Base-by-base conservation (phyloP, 768 basidiomycete genomes). In the Boletus reticuloceps region DNA sequence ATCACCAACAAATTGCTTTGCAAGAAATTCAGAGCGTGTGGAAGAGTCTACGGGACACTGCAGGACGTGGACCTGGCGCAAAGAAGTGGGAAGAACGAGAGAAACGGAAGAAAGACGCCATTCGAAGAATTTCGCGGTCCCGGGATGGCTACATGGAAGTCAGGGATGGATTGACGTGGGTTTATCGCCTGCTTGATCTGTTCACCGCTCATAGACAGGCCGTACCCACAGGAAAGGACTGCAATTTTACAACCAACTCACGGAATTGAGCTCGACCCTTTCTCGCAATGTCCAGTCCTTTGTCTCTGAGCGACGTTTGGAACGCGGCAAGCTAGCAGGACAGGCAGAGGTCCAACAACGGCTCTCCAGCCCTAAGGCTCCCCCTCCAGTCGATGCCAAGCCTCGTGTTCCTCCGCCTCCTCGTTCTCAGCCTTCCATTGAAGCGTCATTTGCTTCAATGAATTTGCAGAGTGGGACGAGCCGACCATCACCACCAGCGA, bases 101-200 rank as follows among this genome's bases (percentile, higher is more conserved):
- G 67, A 85, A 84, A 66, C 78, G 78, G 60, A 88, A 91, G 72
- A 86, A 85, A 61, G 91, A 94, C 25, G 78, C 84, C 6, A 80
- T 88, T 19, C 75, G 82, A 49, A 76, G 87, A 44, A 89, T 97
- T 60, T 82, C 80, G 3, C 75, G 80, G n/a, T 88, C 91, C 1
- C 79, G 88, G 25, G 93, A 94, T 63, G 82, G 82, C 8, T 98
- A 94, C 67, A 85, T 86, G 77, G 91, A 97, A 69, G 86, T 94
- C 34, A 78, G 88, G 8, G 88, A 89, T 67, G 94, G 94, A 16
- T 68, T 95, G 41, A 84, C 83, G 90, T 91, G 67, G 57, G 89
- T 84, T 44, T 38, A 50, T 53, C 29, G 32, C 37, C 40, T 48
- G 38, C 41, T 53, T 38, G 48, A 44, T 41, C 25, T 43, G 20